Conservation (phyloP, 768 basidiomycete species). For the Collybia nuda region DNA sequence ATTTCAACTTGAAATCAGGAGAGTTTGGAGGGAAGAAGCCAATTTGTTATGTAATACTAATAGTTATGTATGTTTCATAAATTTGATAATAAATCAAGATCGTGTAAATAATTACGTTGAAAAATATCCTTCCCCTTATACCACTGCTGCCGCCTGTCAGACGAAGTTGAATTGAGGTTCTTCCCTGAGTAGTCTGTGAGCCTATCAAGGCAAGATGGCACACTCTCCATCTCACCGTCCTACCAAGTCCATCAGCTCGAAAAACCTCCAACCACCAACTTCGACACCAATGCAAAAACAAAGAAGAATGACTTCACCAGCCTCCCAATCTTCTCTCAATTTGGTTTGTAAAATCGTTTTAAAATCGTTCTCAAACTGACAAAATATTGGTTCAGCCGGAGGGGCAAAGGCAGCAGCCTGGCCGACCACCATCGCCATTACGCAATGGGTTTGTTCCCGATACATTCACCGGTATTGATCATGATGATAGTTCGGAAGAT, state of each 20-base stretch:
- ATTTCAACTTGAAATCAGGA: too few relatives aligned
- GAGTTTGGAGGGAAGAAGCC: too few relatives aligned
- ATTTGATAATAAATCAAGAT: too few relatives aligned
- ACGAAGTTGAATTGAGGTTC: too few relatives aligned
- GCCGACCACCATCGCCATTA: constrained; percentile 73
- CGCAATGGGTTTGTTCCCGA: constrained; percentile 61
- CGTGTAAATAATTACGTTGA: too few relatives aligned
- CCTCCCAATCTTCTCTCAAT: constrained; percentile 16
- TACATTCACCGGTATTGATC: constrained; percentile 57
- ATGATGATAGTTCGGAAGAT: constrained; percentile 43
- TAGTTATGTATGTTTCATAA: too few relatives aligned
- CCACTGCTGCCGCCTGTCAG: too few relatives aligned
- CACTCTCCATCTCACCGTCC: constrained; percentile 19
- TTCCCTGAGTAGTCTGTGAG: too few relatives aligned
- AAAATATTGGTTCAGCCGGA: constrained; percentile 30
- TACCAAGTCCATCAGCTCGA: constrained; percentile 17
- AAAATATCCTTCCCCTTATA: too few relatives aligned
- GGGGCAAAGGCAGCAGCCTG: constrained; percentile 32
- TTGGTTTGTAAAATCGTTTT: constrained; percentile 12
- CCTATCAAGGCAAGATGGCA: constrained; percentile 14
- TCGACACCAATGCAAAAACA: constrained; percentile 13
- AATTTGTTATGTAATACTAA: too few relatives aligned
- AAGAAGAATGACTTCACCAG: constrained; percentile 26
- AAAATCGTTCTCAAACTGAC: background rate
- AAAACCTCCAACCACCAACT: constrained; percentile 15